Percentiles rank a stretch among this genome's conserved stretches.
Evolutionary conservation across 192 early-diverging fungal species (phyloP).

Genomic region (Coemansia sp.): DNA sequence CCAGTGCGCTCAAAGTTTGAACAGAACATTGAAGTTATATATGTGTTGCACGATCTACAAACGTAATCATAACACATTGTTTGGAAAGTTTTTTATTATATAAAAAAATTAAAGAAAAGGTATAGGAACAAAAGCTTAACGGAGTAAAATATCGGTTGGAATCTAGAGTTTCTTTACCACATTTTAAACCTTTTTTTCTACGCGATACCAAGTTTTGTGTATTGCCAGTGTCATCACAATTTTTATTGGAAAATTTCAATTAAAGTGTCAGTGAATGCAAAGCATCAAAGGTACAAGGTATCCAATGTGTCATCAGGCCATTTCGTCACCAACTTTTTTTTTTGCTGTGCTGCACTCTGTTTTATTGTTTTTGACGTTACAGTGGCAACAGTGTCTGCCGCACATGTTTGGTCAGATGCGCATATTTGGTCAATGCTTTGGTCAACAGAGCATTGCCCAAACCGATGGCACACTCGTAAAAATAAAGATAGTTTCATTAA

Average conservation of each 20-base stretch:
- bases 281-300: not conserved
- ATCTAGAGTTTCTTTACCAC: no score
- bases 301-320: not conserved
- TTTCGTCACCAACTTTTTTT: not conserved
- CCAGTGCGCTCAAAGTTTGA: constrained; percentile 30
- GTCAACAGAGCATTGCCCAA: not conserved
- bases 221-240: no score
- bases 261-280: no score
- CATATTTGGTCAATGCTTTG: not conserved
- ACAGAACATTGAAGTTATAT: constrained; percentile 49
- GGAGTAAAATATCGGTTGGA: no score
- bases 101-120: not conserved
- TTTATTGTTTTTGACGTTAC: not conserved
- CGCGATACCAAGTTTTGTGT: no score
- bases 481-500: not conserved
- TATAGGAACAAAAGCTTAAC: not conserved
- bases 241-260: no score
- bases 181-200: no score
- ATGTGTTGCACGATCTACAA: constrained; percentile 36
- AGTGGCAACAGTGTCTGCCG: not conserved
- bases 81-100: constrained; percentile 1
- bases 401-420: constrained; percentile 8
- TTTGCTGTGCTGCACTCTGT: constrained; percentile 7
- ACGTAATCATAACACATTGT: constrained; percentile 50
- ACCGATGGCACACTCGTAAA: not conserved